Percentiles rank a stretch among this genome's conserved stretches.
Evolutionary conservation across 2,329 filamentous ascomycete species (phyloP).

Genomic region (Aschersonia sp.): DNA sequence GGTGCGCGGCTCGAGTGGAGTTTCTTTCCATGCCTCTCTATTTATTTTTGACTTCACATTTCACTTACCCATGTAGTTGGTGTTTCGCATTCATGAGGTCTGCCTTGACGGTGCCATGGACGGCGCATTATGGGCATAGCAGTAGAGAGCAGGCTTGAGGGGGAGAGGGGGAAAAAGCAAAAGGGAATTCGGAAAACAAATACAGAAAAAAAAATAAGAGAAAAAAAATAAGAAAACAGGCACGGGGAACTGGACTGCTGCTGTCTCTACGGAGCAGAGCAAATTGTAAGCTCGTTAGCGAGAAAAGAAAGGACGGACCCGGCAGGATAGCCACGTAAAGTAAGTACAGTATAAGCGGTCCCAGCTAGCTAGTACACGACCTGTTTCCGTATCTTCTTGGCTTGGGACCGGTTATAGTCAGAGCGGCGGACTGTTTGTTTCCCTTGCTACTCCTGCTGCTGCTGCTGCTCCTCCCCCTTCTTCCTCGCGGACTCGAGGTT

Average conservation of each 20-base stretch:
- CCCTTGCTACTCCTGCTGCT: not conserved
- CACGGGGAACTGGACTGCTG: too few species aligned
- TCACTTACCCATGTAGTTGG: not conserved
- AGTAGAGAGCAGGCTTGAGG: too few species aligned
- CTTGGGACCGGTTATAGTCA: too few species aligned
- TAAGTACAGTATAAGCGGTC: too few species aligned
- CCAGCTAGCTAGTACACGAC: too few species aligned
- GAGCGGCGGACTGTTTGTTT: not conserved
- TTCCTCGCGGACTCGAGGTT: not conserved
- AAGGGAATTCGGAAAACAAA: not conserved
- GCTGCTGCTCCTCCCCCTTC: not conserved
- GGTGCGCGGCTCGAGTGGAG: not conserved
- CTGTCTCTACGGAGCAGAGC: not conserved
- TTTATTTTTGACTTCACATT: not conserved
- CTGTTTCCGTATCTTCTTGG: too few species aligned
- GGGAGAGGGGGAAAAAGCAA: too few species aligned
- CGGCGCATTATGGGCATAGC: too few species aligned
- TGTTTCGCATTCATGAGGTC: too few species aligned
- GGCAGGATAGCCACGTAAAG: too few species aligned
- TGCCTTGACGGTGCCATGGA: too few species aligned
- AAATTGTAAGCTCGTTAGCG: not conserved
- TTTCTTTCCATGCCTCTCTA: not conserved
- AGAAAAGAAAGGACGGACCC: too few species aligned
- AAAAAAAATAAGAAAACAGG: not conserved
- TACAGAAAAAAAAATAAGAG: not conserved